Base-by-base conservation (phyloP, 1,139 yeast genomes). In the Nakaseomyces bracarensis region DNA sequence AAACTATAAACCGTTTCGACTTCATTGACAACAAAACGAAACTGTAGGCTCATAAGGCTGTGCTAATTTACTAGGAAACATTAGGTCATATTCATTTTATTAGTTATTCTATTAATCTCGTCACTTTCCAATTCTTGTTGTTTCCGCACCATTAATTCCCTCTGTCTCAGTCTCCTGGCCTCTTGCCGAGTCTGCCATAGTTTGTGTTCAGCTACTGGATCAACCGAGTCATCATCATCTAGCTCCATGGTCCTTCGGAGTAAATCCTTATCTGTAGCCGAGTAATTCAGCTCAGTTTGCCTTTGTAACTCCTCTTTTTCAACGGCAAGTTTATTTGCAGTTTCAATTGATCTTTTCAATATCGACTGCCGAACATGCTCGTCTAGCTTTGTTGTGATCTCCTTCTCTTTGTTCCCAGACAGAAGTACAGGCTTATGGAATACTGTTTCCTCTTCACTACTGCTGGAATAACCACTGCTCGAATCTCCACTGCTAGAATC, bases 371-470 rank as follows among this genome's bases (percentile, higher is more conserved):
- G 42, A 30, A 11, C 27, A 11, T 43, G 41, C 15, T 33, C 41
- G 3, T 18, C 39, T n/a, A n/a, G n/a, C 21, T 26, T 8, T 19
- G 36, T 35, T n/a, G 18, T 7, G 10, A 34, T 23, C 5, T 22
- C 21, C 10, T 14, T 3, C 8, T 44, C 35, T 19, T 39, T 9
- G 9, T 25, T 19, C 29, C 41, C 52, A 36, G 51, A 53, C 15
- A 58, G 35, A 19, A 58, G 54, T 2, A 54, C 46, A n/a, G 64
- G 63, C 37, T 52, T 54, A 31, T 51, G 55, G 8, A 58, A 45
- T 10, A 37, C 41, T 3, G 49, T 42, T 8, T 45, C 48, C 23
- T 46, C 48, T 22, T 48, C 54, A 18, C 50, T 53, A 15, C 46
- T 33, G 10, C 26, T 33, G 19, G 26, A 20, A 16, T 33, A 33